Evolutionary conservation across 805 yeast species (phyloP).

Genomic region (Lachancea fermentati): DNA sequence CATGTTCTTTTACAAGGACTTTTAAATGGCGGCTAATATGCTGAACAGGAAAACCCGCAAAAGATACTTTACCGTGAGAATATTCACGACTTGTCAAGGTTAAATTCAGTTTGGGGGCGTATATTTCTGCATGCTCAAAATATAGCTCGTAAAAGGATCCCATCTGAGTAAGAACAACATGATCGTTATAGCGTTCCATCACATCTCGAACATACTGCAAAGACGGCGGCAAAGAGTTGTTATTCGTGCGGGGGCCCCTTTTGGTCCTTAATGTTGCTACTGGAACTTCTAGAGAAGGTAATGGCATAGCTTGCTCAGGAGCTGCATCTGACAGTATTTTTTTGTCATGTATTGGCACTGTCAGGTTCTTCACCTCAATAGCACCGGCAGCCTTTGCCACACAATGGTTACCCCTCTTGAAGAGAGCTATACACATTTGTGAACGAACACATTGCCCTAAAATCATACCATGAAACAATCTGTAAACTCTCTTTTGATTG

Average conservation of each 20-base stretch:
- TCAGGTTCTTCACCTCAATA: neutral
- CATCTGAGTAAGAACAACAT: constrained; percentile 70
- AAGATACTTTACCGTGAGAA: constrained; percentile 46
- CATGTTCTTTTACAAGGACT: constrained; percentile 63
- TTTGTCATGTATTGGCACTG: neutral
- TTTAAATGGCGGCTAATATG: constrained; percentile 70
- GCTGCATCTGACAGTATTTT: neutral
- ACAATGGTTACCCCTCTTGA: neutral
- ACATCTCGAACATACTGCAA: constrained; percentile 33
- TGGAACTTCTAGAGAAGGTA: neutral
- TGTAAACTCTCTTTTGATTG: no score
- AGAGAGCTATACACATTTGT: neutral
- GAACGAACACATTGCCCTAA: neutral
- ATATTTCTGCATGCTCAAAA: constrained; percentile 77
- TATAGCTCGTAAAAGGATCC: constrained; percentile 87
- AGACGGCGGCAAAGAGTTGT: constrained; percentile 31
- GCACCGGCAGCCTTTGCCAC: neutral
- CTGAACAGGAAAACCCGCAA: constrained; percentile 86
- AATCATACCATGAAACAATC: constrained; percentile 1
- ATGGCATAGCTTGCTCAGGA: neutral
- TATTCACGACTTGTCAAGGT: constrained; percentile 57
- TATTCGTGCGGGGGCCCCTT: neutral
- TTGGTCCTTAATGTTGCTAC: neutral
- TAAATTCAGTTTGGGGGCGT: constrained; percentile 65
- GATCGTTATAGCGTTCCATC: constrained; percentile 43